Conservation (phyloP, 108 stramenopile species). For the Skeletonema costatum region DNA sequence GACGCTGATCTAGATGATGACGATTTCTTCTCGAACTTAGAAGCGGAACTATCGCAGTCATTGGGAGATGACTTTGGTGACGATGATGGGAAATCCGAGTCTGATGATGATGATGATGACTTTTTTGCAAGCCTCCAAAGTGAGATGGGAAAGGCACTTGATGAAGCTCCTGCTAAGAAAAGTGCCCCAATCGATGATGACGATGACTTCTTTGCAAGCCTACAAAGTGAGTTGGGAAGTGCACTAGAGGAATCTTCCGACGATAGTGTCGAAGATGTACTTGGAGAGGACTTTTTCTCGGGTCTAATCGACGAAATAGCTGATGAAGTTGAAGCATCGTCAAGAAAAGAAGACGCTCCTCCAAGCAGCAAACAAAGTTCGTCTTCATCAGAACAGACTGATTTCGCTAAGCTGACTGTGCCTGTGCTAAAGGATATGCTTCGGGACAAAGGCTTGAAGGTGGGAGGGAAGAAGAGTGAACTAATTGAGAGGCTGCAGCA, state of each 20-base stretch:
- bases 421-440: constrained; percentile 80
- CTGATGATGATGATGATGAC: constrained; percentile 32
- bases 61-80: constrained; percentile 15
- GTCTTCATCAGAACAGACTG: background rate
- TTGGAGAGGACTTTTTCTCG: constrained; percentile 39
- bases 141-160: constrained; percentile 48
- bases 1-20: constrained; percentile 51
- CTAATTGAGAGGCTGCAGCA: constrained; percentile 73
- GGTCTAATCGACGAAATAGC: constrained; percentile 39
- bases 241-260: constrained; percentile 12
- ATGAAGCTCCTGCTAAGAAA: background rate
- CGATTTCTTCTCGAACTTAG: constrained; percentile 79
- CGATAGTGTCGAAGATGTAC: background rate
- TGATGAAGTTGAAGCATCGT: constrained; percentile 28
- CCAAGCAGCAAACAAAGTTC: background rate
- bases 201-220: constrained; percentile 74
- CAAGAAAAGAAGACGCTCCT: constrained; percentile 4
- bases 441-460: constrained; percentile 68
- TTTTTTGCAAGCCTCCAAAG: constrained; percentile 71
- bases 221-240: constrained; percentile 56
- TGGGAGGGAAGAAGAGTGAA: constrained; percentile 86
- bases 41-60: constrained; percentile 68
- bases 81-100: constrained; percentile 9
- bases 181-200: constrained; percentile 6
- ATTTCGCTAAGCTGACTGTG: constrained; percentile 55